Conservation (phyloP, 2,329 filamentous ascomycete genomes). For the Leptoxyphium fumago region DNA sequence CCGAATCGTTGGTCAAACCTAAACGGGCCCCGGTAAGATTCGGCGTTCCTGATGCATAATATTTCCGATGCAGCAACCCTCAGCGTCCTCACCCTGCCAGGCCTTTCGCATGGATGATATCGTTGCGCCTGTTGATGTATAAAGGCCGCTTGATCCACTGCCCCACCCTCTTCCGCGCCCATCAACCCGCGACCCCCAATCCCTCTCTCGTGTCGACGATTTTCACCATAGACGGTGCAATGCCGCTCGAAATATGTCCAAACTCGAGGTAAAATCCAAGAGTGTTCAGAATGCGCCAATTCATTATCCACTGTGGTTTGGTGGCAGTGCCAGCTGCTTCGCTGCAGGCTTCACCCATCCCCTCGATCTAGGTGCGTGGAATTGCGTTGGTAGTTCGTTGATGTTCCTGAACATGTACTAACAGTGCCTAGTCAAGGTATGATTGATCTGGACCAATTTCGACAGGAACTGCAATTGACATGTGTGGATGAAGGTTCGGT, state of each 20-base stretch:
- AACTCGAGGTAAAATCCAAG: slow-evolving; percentile 27
- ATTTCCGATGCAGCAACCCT: no score
- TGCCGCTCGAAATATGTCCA: slow-evolving; percentile 25
- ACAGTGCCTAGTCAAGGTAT: slow-evolving; percentile 29
- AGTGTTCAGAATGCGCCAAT: slow-evolving; percentile 27
- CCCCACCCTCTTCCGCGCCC: no score
- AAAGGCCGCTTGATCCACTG: no score
- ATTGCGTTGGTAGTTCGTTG: no score
- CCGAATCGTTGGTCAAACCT: no score
- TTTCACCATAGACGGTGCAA: slow-evolving; percentile 9
- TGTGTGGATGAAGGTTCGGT: slow-evolving; percentile 48
- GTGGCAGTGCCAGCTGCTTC: slow-evolving; percentile 83
- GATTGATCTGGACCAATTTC: slow-evolving; percentile 2
- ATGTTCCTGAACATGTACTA: not conserved
- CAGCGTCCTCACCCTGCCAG: no score
- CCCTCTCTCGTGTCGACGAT: no score
- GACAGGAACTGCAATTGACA: slow-evolving; percentile 8
- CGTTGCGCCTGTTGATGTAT: no score
- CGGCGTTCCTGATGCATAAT: no score
- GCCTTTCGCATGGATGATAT: no score
- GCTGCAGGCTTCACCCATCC: slow-evolving; percentile 88
- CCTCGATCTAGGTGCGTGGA: slow-evolving; percentile 64
- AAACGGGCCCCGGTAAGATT: no score
- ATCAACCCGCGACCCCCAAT: no score
- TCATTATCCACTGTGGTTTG: slow-evolving; percentile 62